Evolutionary conservation across 768 basidiomycete species (phyloP).

Genomic region (Termitomyces sp.): DNA sequence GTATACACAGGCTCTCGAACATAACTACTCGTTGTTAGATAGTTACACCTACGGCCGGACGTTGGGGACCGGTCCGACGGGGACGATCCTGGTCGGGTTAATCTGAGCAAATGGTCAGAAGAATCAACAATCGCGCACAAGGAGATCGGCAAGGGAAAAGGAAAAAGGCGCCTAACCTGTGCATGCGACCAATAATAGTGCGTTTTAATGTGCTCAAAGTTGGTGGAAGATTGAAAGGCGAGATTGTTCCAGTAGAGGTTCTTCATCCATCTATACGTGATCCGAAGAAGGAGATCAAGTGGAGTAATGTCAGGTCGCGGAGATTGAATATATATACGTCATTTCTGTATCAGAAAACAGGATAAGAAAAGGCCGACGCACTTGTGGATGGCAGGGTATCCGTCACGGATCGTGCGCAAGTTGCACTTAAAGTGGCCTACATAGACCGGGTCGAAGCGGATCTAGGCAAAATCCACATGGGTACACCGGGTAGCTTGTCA

Average conservation of each 20-base stretch:
- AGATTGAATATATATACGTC: too few species aligned
- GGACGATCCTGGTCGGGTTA: conserved; percentile 74
- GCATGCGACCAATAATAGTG: conserved; percentile 66
- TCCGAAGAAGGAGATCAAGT: too few species aligned
- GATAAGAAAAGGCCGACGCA: background rate
- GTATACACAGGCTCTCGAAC: too few species aligned
- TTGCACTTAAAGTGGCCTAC: conserved; percentile 94
- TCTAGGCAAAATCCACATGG: conserved; percentile 28
- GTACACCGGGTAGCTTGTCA: background rate
- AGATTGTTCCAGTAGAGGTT: conserved; percentile 88
- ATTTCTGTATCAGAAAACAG: background rate
- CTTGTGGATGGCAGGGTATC: conserved; percentile 38
- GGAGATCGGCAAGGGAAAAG: background rate
- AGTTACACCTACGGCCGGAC: conserved; percentile 46
- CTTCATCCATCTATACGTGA: conserved; percentile 60
- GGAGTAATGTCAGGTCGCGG: too few species aligned
- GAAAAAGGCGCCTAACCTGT: conserved; percentile 20
- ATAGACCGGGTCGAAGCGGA: conserved; percentile 90
- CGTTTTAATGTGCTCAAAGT: conserved; percentile 86
- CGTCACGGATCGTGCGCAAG: conserved; percentile 74
- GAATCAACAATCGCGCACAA: too few species aligned
- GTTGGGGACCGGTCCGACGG: conserved; percentile 65
- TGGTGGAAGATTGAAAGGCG: conserved; percentile 82
- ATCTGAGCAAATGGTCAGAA: conserved; percentile 35
- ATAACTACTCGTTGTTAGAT: too few species aligned